Base-by-base conservation (phyloP, 345 rosid species). In the Hevea brasiliensis region DNA sequence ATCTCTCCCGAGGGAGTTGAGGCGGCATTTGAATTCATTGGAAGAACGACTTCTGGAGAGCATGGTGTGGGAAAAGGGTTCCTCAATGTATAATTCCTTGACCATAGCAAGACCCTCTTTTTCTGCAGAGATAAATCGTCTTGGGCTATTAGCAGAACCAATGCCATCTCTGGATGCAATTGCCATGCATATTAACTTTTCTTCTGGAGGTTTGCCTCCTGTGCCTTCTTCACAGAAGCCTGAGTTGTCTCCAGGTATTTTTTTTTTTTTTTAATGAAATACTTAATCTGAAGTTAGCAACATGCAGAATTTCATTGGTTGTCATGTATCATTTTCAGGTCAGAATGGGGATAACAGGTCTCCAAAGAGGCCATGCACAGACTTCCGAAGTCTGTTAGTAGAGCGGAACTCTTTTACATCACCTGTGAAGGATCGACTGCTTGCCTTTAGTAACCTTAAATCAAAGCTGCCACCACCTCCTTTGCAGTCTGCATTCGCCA, bases 61-160 rank as follows among this genome's bases (percentile, higher is more conserved):
- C 81, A 89, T 95, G 99, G 99, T 92, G 23, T 95, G 98, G 99
- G 97, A 91, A 78, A 95, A 87, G 79, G 97, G 97, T 65, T 95
- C 97, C 47, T 92, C 99, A 51, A 87, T 92, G 97, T 95, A 90
- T 86, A 95, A 95, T 76, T 95, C 98, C 53, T 82, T 95, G 87
- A 82, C 85, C 37, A 93, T 92, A 77, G 99, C 99, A 65, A 89
- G 87, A 76, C 89, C 98, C 40, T 54, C 84, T 18, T 87, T 87
- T 50, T 82, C 91, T 17, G 68, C 78, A 23, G 98, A 92, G 65
- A 92, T 95, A 71, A 86, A 78, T 77, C 87, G 81, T n/a, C 79
- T 79, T 54, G 78, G 79, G 40, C 59, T 74, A 44, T 67, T 74
- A 47, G 76, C 82, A 56, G 79, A 79, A 54, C 82, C 82, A 15